Percentiles rank a stretch among this genome's conserved stretches.
phyloP scores from a whole-genome alignment of 768 basidiomycete genomes.

The Baorangia bicolor region DNA sequence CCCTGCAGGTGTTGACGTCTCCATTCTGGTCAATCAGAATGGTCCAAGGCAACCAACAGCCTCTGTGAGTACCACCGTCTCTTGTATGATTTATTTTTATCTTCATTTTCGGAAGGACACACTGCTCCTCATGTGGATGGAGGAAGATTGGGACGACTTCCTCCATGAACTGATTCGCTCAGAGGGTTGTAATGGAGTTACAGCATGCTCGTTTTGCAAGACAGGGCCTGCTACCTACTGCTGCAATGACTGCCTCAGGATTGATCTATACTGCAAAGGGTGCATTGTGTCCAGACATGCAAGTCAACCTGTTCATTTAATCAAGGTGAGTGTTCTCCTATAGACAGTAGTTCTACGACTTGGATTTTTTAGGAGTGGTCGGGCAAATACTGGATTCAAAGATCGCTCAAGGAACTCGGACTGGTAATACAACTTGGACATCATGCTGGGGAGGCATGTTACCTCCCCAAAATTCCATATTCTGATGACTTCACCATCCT shows the following conservation, averaged over 20 bases:
- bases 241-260: neutral
- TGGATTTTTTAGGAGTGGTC: neutral
- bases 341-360: no score
- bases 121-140: neutral
- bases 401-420: neutral
- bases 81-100: no score
- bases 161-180: neutral
- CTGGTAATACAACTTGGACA: neutral
- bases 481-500: neutral
- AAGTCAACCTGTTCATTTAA: neutral
- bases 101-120: neutral
- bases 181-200: neutral
- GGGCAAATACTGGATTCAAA: neutral
- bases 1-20: no score
- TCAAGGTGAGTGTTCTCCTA: neutral
- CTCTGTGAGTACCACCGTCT: no score
- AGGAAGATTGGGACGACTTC: neutral
- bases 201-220: neutral
- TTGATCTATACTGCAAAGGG: neutral
- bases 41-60: no score
- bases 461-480: neutral
- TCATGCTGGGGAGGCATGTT: neutral
- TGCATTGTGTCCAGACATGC: neutral
- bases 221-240: neutral
- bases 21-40: no score